These are phyloP conservation scores for Hura crepitans DNA, from an alignment of 441 rosid genomes.

Conservation along the genomic window DNA sequence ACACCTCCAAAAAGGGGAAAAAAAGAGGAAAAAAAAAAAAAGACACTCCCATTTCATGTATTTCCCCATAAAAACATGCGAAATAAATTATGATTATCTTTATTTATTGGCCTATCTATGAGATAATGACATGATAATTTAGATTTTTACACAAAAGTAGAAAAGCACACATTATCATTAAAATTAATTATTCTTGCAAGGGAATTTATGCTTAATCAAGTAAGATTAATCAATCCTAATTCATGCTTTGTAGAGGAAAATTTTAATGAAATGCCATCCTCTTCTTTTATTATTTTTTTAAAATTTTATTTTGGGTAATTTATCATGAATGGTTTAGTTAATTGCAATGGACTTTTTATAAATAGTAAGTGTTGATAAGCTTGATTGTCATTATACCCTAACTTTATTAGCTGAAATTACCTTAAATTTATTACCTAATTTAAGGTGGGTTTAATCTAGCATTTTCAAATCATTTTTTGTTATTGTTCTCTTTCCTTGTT, in stretches of 20 bases:
- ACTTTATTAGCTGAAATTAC: conserved; percentile 1
- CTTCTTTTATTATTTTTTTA: too few relatives aligned
- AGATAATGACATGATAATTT: conserved; percentile 11
- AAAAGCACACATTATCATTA: neutral
- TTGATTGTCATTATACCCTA: neutral
- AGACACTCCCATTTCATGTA: neutral
- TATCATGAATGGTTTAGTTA: conserved; percentile 1
- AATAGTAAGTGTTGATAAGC: conserved; percentile 25
- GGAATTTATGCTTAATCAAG: conserved; percentile 1
- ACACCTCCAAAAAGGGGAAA: neutral
- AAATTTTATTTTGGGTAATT: neutral
- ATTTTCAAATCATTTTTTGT: neutral
- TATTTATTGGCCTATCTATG: neutral
- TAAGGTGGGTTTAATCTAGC: neutral
- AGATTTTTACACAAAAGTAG: neutral
- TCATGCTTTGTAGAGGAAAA: conserved; percentile 13
- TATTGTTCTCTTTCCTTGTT: neutral
- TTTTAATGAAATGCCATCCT: conserved; percentile 1
- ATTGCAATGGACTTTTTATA: conserved; percentile 20
- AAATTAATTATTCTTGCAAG: neutral
- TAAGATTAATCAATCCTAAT: conserved; percentile 11
- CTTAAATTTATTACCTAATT: conserved; percentile 1
- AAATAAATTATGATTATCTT: neutral
- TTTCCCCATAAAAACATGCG: neutral
- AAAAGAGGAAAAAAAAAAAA: neutral